Evolutionary conservation across 2,329 filamentous ascomycete genomes (phyloP).

Genomic region (Pseudohalonectria lignicola): DNA sequence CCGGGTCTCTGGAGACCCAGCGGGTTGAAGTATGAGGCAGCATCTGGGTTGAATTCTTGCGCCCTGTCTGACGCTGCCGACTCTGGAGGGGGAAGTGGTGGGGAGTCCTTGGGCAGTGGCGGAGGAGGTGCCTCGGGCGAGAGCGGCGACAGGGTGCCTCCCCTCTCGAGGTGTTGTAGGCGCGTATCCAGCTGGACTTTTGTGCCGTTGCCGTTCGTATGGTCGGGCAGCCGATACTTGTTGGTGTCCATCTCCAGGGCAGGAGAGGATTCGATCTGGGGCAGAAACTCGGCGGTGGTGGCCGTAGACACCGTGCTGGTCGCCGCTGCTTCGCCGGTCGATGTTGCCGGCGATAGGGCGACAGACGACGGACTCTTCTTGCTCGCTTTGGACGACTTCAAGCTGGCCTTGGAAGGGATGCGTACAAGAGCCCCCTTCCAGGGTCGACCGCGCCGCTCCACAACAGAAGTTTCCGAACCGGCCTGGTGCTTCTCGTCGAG

Average conservation of each 20-base stretch:
- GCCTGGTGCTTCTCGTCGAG: slow-evolving; percentile 58
- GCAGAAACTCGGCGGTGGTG: slow-evolving; percentile 27
- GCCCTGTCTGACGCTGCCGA: slow-evolving; percentile 14
- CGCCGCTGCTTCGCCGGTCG: too few relatives aligned
- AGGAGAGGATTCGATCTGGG: slow-evolving; percentile 38
- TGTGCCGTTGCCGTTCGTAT: slow-evolving; percentile 56
- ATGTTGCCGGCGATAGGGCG: too few relatives aligned
- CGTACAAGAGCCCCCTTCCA: slow-evolving; percentile 58
- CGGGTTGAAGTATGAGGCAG: slow-evolving; percentile 55
- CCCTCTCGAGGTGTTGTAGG: slow-evolving; percentile 45
- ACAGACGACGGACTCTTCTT: slow-evolving; percentile 3
- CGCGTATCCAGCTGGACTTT: slow-evolving; percentile 48
- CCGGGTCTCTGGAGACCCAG: slow-evolving; percentile 58
- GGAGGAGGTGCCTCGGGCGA: slow-evolving; percentile 27
- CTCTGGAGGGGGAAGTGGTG: slow-evolving; percentile 21
- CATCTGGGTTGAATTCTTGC: slow-evolving; percentile 36
- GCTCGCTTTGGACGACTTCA: slow-evolving; percentile 8
- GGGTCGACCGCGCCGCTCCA: slow-evolving; percentile 57
- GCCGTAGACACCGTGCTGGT: too few relatives aligned
- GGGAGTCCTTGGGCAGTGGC: slow-evolving; percentile 41
- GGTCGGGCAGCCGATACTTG: slow-evolving; percentile 65
- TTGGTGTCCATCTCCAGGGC: slow-evolving; percentile 57
- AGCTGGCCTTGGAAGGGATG: slow-evolving; percentile 26
- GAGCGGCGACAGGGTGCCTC: slow-evolving; percentile 21
- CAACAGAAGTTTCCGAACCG: slow-evolving; percentile 33